Conservation (phyloP, 139 green algal genomes). For the Yamagishiella unicocca region DNA sequence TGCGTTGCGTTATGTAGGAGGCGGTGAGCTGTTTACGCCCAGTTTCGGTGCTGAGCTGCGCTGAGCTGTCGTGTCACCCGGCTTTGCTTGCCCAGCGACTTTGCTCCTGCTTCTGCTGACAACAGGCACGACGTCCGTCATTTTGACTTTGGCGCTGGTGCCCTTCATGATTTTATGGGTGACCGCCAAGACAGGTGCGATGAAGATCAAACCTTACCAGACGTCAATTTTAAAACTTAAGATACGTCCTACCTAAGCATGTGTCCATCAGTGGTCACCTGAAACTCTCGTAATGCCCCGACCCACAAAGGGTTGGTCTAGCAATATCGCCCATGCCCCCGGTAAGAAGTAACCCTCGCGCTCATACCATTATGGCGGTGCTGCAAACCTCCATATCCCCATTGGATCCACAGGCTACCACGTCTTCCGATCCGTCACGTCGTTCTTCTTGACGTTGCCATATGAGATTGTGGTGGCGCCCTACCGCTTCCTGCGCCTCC, state of each 20-base stretch:
- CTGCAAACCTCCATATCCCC: no score
- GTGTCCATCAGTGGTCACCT: no score
- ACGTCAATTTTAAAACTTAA: no score
- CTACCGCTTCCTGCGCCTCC: conserved; percentile 33
- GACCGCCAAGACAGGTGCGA: conserved; percentile 16
- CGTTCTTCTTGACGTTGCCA: not conserved
- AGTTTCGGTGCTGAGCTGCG: not conserved
- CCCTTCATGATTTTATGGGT: conserved; percentile 18
- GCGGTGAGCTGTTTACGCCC: not conserved
- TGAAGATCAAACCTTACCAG: no score
- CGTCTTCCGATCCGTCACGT: not conserved
- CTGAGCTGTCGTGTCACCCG: no score
- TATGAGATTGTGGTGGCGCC: conserved; percentile 26
- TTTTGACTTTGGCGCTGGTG: not conserved
- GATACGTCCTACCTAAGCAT: no score
- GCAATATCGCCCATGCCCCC: no score
- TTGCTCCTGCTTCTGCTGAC: not conserved
- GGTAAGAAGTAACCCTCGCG: no score
- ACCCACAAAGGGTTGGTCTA: no score
- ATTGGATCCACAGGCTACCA: conserved; percentile 7
- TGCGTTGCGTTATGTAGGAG: not conserved
- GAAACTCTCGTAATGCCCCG: no score
- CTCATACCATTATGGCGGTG: no score
- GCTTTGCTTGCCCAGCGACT: not conserved
- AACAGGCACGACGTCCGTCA: not conserved